These are phyloP conservation scores for Neurospora pannonica DNA, from an alignment of 495 filamentous ascomycete genomes.

Conservation along the genomic window DNA sequence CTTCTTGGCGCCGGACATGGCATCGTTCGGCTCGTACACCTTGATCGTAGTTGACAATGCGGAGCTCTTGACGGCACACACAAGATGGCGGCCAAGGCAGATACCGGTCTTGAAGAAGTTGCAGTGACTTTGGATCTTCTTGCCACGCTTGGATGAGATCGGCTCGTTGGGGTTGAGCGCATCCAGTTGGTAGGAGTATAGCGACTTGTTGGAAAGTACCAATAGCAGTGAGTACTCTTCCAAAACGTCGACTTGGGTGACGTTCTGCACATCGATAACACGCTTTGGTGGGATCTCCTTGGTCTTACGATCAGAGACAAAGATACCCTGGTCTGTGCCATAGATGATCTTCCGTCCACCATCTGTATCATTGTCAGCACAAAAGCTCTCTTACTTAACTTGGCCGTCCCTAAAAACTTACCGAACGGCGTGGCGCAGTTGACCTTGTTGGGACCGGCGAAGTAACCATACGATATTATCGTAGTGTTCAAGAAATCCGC, in stretches of 20 bases:
- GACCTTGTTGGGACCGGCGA: constrained; percentile 69
- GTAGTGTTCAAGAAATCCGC: constrained; percentile 93
- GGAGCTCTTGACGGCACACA: constrained; percentile 88
- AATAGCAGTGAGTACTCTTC: constrained; percentile 89
- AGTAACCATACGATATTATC: constrained; percentile 76
- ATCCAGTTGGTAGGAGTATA: constrained; percentile 77
- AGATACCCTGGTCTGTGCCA: constrained; percentile 90
- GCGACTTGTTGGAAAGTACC: constrained; percentile 85
- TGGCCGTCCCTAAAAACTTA: constrained; percentile 30
- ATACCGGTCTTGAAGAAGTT: constrained; percentile 98
- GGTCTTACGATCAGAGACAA: constrained; percentile 77
- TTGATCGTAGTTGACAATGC: constrained; percentile 91
- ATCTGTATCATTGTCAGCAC: constrained; percentile 44
- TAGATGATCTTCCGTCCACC: constrained; percentile 90
- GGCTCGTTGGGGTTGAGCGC: constrained; percentile 76
- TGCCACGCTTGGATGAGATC: constrained; percentile 70
- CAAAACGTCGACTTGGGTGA: constrained; percentile 91
- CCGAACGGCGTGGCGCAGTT: constrained; percentile 89
- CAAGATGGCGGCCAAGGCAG: constrained; percentile 85
- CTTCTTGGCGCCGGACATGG: constrained; percentile 76
- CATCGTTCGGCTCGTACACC: constrained; percentile 93
- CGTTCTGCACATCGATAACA: constrained; percentile 75
- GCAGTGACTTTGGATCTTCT: constrained; percentile 93
- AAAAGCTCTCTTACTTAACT: background rate
- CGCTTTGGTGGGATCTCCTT: constrained; percentile 63